Conservation (phyloP, 345 rosid genomes). For the Euphorbia lathyris region DNA sequence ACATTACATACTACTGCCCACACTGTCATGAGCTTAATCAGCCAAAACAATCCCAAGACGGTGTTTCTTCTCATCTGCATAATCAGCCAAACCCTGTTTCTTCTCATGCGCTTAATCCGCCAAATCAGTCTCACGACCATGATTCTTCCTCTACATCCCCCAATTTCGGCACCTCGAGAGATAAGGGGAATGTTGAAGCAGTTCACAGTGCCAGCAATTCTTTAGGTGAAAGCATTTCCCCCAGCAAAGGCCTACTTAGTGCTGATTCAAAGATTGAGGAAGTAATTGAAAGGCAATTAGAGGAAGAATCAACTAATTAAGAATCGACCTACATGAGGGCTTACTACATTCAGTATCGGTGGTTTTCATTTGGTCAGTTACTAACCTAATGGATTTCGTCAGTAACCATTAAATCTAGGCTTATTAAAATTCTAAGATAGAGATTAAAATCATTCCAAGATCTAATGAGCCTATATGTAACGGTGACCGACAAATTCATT, state of each 20-base stretch:
- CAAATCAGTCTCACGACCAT: slow-evolving; percentile 34
- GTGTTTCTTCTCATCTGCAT: slow-evolving; percentile 43
- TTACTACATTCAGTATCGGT: not conserved
- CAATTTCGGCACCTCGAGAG: slow-evolving; percentile 25
- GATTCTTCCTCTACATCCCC: slow-evolving; percentile 32
- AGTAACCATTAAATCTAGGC: too few relatives aligned
- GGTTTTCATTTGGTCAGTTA: too few relatives aligned
- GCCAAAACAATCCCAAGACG: slow-evolving; percentile 40
- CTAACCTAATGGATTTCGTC: too few relatives aligned
- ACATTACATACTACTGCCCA: slow-evolving; percentile 82
- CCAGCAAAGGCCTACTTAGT: not conserved
- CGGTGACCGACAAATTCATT: too few relatives aligned
- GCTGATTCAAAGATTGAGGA: slow-evolving; percentile 14
- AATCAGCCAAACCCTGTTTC: slow-evolving; percentile 38
- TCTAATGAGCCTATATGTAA: too few relatives aligned
- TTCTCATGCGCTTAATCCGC: slow-evolving; percentile 57
- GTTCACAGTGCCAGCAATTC: slow-evolving; percentile 14
- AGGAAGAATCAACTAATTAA: slow-evolving; percentile 1
- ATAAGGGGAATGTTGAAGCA: slow-evolving; percentile 29
- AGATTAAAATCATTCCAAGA: too few relatives aligned
- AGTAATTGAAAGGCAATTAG: slow-evolving; percentile 7
- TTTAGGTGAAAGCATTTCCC: not conserved
- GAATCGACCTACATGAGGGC: not conserved
- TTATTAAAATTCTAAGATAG: too few relatives aligned
- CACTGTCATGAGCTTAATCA: slow-evolving; percentile 77